A percentile compares a stretch with the other conserved stretches of the same genome.
phyloP scores from a whole-genome alignment of 176 grass and related monocot genomes.

The Carex littledalei region DNA sequence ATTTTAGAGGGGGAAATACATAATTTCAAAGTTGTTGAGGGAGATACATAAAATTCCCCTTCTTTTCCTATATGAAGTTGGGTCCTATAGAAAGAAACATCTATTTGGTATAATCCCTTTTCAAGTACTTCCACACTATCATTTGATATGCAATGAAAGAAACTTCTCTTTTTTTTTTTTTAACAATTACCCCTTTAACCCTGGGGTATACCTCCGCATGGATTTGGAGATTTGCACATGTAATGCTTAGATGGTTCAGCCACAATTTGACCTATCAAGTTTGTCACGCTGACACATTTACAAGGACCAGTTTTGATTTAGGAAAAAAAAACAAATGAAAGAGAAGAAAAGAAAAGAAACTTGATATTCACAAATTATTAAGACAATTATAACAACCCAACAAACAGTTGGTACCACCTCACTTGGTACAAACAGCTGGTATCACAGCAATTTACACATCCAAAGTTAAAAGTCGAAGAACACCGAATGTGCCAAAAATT shows the following conservation, averaged over 20 bases:
- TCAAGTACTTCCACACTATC: background rate
- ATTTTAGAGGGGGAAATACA: too few relatives aligned
- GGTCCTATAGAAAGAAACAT: background rate
- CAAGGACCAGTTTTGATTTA: background rate
- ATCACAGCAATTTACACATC: background rate
- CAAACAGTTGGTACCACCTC: constrained; percentile 4
- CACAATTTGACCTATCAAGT: background rate
- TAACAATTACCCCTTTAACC: background rate
- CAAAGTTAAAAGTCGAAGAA: background rate
- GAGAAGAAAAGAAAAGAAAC: background rate
- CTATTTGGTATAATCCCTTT: background rate
- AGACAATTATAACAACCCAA: background rate
- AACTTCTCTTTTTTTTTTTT: background rate
- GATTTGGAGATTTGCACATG: background rate
- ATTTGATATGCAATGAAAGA: background rate
- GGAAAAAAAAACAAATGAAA: background rate
- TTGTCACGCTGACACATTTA: background rate
- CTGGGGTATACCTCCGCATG: background rate
- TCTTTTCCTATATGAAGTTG: background rate
- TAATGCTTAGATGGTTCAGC: background rate
- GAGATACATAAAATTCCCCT: too few relatives aligned
- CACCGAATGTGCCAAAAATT: background rate
- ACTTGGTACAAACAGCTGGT: background rate
- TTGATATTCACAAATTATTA: background rate
- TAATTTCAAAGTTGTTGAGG: too few relatives aligned